Base-by-base conservation (phyloP, 2,329 filamentous ascomycete genomes). In the Neopestalotiopsis sp. region DNA sequence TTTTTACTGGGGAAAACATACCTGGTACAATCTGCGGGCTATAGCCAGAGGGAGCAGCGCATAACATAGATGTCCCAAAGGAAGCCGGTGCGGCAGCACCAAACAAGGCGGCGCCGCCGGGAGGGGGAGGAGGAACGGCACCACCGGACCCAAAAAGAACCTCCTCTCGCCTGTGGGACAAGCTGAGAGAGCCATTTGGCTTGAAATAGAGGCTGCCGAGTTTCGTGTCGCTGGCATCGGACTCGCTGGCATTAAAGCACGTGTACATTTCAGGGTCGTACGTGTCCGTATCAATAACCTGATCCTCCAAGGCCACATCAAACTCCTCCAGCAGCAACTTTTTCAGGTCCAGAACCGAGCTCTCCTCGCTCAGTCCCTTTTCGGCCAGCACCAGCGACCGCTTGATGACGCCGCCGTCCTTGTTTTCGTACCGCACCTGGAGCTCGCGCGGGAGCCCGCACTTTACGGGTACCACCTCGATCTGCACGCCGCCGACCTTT, bases 401-500 rank as follows among this genome's bases (percentile, higher is more conserved):
- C 12, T 32, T 65, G 14, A 62, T 14, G 13, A 61, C 53, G 24
- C 40, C 28, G n/a, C 30, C n/a, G 20, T 42, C 13, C 34, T 42
- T 34, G 38, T 67, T 61, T 20, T 67, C 32, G 65, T 67, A 67
- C 13, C 65, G 56, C 56, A 67, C 65, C 6, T 67, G 34, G 2
- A 67, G 4, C 32, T 61, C 56, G 20, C 28, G n/a, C 4, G 65
- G 65, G 4, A 67, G 28, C 3, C 58, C 32, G 13, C 7, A 56
- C 65, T 67, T 69, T 4, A 67, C 32, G 1, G 79, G 81, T 0
- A 78, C 82, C 24, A 87, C 77, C 68, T 86, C 83, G 53, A 87
- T 75, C 67, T 84, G 84, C 2, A 87, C 69, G 3, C 83, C 83
- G 17, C 81, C 80, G 5, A 79, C 70, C 2, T 70, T 69, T 28